These are phyloP conservation scores for Aspergillus neoniger DNA, from an alignment of 2,329 filamentous ascomycete genomes.

Conservation along the genomic window DNA sequence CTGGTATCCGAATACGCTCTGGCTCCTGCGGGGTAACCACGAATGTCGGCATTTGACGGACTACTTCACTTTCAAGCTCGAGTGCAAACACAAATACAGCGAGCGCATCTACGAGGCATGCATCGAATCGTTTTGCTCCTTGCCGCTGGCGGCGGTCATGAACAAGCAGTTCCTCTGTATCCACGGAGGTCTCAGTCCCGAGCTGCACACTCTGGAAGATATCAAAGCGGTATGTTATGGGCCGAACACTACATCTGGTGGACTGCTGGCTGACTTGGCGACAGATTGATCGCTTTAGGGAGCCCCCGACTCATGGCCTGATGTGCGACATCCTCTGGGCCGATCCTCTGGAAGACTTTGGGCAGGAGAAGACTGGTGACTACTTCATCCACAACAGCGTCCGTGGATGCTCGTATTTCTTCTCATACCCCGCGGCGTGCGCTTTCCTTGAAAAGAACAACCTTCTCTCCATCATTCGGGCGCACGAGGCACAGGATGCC, in stretches of 20 bases:
- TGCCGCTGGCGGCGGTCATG: conserved; percentile 95
- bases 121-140: conserved; percentile 94
- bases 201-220: conserved; percentile 93
- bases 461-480: conserved; percentile 91
- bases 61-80: conserved; percentile 99
- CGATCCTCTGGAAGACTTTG: conserved; percentile 96
- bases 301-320: conserved; percentile 93
- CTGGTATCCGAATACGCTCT: conserved; percentile 96
- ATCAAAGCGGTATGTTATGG: conserved; percentile 71
- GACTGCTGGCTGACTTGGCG: conserved; percentile 23
- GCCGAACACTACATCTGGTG: too few species aligned
- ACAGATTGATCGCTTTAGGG: conserved; percentile 94
- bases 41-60: conserved; percentile 98
- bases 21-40: conserved; percentile 96
- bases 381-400: conserved; percentile 99
- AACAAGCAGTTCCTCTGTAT: conserved; percentile 99
- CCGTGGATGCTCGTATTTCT: conserved; percentile 98
- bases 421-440: conserved; percentile 95
- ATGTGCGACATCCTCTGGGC: conserved; percentile 99
- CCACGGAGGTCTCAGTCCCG: conserved; percentile 92
- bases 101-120: conserved; percentile 95
- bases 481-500: conserved; percentile 97
- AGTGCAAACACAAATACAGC: conserved; percentile 99
- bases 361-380: conserved; percentile 96
- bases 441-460: conserved; percentile 99